Percentiles rank a stretch among this genome's conserved stretches.
Conservation (phyloP, 208 protist species). For the Herpetomonas tarakana region DNA sequence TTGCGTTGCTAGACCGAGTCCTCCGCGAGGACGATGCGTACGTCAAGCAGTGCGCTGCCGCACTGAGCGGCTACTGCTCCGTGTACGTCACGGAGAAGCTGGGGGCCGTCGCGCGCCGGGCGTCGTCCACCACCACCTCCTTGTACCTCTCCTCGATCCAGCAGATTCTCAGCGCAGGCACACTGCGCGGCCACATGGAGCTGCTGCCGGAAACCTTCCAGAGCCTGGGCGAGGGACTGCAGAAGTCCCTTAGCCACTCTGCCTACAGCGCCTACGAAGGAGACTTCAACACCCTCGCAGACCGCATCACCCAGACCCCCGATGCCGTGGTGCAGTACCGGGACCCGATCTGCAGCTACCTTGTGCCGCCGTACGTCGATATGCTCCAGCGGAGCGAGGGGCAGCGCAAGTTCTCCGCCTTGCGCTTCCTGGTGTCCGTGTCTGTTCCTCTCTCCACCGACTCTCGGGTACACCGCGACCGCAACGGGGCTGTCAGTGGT, state of each 20-base stretch:
- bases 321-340: conserved; percentile 47
- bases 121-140: conserved; percentile 38
- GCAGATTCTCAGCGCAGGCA: conserved; percentile 51
- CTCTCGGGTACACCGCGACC: conserved; percentile 3
- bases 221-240: conserved; percentile 60
- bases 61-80: conserved; percentile 38
- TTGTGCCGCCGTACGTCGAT: conserved; percentile 55
- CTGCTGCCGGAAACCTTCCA: conserved; percentile 52
- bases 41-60: conserved; percentile 52
- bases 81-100: conserved; percentile 67
- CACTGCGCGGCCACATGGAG: conserved; percentile 34
- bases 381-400: conserved; percentile 52
- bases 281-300: conserved; percentile 60
- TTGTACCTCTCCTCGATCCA: conserved; percentile 41
- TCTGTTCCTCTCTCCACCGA: conserved; percentile 45
- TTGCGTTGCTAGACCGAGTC: conserved; percentile 54
- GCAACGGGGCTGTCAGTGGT: conserved; percentile 15
- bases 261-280: conserved; percentile 60
- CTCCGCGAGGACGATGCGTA: conserved; percentile 72
- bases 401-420: conserved; percentile 56
- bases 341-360: conserved; percentile 37
- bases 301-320: conserved; percentile 50
- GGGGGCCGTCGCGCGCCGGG: conserved; percentile 27
- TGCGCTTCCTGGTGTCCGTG: conserved; percentile 72
- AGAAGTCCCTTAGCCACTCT: conserved; percentile 58